phyloP scores from a whole-genome alignment of 306 rosid species.

The Cicer pinnatifidum region DNA sequence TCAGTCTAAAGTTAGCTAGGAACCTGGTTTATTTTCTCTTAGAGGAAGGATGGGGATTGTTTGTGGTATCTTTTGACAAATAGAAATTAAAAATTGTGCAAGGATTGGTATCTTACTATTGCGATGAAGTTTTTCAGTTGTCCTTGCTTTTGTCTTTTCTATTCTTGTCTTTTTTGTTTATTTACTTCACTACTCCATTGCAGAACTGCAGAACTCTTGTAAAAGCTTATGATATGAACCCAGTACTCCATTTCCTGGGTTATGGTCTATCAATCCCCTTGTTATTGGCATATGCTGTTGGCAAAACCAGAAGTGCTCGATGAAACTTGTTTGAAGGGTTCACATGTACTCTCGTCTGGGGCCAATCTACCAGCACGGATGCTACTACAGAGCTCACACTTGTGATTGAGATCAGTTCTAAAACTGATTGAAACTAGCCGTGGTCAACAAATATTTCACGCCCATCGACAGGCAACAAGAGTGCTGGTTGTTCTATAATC shows the following conservation, averaged over 20 bases:
- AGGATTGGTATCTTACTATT: not conserved
- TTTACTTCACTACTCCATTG: conserved; percentile 43
- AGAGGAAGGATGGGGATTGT: not conserved
- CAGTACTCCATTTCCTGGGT: conserved; percentile 70
- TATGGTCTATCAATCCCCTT: conserved; percentile 69
- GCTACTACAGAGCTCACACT: conserved; percentile 10
- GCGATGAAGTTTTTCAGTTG: not conserved
- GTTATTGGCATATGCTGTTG: conserved; percentile 63
- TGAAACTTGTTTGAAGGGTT: conserved; percentile 40
- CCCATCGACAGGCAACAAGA: conserved; percentile 15
- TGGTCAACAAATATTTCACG: conserved; percentile 8
- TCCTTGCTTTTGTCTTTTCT: conserved; percentile 8
- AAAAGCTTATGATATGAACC: conserved; percentile 93
- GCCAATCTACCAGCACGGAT: not conserved
- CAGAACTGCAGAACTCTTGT: conserved; percentile 79
- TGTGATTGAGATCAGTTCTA: not conserved
- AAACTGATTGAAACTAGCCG: conserved; percentile 29
- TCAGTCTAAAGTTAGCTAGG: conserved; percentile 17
- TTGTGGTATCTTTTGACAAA: not conserved
- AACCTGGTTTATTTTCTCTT: not conserved
- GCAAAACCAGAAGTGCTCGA: conserved; percentile 55
- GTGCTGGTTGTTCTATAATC: conserved; percentile 8
- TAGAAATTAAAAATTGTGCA: not conserved
- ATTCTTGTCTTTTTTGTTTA: conserved; percentile 17
- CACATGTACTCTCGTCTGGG: not conserved